Conservation (phyloP, 1,284 basidiomycete genomes). For the Naganishia sp. region DNA sequence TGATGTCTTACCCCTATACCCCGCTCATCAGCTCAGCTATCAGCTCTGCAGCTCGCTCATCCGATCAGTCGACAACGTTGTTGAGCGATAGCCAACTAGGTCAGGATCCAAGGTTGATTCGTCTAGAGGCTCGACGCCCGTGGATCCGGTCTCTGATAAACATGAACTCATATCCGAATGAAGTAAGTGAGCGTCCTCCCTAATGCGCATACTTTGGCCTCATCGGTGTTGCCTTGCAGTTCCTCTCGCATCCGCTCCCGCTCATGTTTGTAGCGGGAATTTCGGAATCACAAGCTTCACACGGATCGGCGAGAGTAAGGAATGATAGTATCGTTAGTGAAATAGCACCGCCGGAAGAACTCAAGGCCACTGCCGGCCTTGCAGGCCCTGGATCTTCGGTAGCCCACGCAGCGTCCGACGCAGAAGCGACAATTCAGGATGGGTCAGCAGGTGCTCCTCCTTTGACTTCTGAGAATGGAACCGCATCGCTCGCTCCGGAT, state of each 20-base stretch:
- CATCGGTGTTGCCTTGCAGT: conserved; percentile 42
- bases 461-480: neutral
- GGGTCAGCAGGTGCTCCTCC: neutral
- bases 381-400: neutral
- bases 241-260: conserved; percentile 76
- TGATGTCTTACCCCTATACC: no score
- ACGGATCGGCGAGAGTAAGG: conserved; percentile 9
- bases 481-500: conserved; percentile 44
- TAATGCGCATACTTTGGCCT: neutral
- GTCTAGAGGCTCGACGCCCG: no score
- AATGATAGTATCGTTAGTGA: conserved; percentile 17
- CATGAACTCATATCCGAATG: conserved; percentile 88
- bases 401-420: neutral
- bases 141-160: neutral
- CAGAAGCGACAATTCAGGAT: neutral
- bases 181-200: conserved; percentile 56
- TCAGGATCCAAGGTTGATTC: no score
- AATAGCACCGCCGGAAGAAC: neutral
- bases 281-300: conserved; percentile 49
- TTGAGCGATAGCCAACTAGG: no score
- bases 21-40: no score
- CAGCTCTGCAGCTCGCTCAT: no score
- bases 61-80: no score
- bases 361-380: neutral
- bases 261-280: conserved; percentile 92